Base-by-base conservation (phyloP, 2,329 filamentous ascomycete genomes). In the Hymenoscyphus infarciens region DNA sequence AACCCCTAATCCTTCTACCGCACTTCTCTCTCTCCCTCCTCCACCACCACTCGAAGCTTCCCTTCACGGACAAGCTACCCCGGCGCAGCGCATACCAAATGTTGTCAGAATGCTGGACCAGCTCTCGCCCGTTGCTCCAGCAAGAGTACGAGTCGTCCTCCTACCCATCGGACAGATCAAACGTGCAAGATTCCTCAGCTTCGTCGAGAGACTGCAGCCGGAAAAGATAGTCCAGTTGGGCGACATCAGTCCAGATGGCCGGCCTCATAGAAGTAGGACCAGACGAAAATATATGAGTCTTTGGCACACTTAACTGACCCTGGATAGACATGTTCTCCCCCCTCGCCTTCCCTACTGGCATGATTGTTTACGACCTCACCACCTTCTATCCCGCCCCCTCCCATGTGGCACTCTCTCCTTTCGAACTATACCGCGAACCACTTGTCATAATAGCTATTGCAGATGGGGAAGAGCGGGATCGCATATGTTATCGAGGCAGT, bases 281-380 rank as follows among this genome's bases (percentile, higher is more conserved):
- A 39, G 5, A 42, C 27, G 7, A 42, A 33, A 61, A 57, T 39
- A 59, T 60, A 45, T 13, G 5, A 45, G 16, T 10, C 39, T 65
- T 31, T 57, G 11, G 7, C 25, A 29, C 6, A 57, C 11, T 25
- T 33, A 61, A 60, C 69, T 74, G 61, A 73, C 60, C 13, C 55
- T 66, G 60, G 64, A 60, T 75, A 97, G 92, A 92, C 77, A 93
- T 95, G 87, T 97, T 98, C 77, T 96, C 92, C 63, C 94, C 94
- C 49, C 80, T 95, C 71, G 91, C 90, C 15, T 97, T 95, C 75
- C 92, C 92, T 11, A 85, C 87, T 69, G 94, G 94, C 64, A 87
- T 88, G 72, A 89, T 98, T 65, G 83, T 97, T 71, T 97, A 95
- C 81, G 90, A 97, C 74, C 83, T 97, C 66, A 87, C 90, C 63